Evolutionary conservation across 805 yeast species (phyloP), one percentile per base, ranked within the genome.

Genomic region (Clavispora asparagi): DNA sequence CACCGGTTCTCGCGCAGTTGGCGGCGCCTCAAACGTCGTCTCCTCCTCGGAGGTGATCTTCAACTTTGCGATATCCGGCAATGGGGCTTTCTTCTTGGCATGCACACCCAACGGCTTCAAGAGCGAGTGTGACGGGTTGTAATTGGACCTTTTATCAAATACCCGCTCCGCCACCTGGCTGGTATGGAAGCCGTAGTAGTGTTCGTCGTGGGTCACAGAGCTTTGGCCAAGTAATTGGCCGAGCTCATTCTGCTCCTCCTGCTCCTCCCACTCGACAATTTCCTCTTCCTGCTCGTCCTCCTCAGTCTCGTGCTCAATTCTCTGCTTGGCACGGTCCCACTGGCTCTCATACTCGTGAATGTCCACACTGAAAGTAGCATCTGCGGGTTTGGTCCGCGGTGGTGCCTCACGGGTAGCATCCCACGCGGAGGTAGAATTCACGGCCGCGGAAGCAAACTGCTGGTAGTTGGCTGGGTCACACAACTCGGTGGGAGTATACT

Each of bases 341-440:
- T 52, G 45, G 49, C 59, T 65, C 17, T 43, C 47, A 44, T 54
- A 58, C 14, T 56, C 19, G 23, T 42, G 50, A 49, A 63, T 41
- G 9, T 52, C 54, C 17, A 48, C 45, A 23, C 46, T 47, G 19
- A 61, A 52, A 4, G 37, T 45, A 9, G 47, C n/a, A 29, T 26
- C 28, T 17, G 23, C 36, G 2, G 49, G 50, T 4, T 30, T 13
- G 1, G 46, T 46, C 17, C 9, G 14, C 19, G 81, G 80, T 9
- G 80, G 80, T 8, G 68, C 64, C 40, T 64, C 70, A 11, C 43
- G 53, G 1, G 76, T 61, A 7, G 81, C 74, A 45, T 76, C 70
- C 81, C 81, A 77, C 25, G 32, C 38, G 19, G 30, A 13, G 10
- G 36, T 27, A 26, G 39, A 37, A 3, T 25, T 11, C 26, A 17